Conservation (phyloP, 192 early-diverging fungal genomes). For the Gonapodya sp. region DNA sequence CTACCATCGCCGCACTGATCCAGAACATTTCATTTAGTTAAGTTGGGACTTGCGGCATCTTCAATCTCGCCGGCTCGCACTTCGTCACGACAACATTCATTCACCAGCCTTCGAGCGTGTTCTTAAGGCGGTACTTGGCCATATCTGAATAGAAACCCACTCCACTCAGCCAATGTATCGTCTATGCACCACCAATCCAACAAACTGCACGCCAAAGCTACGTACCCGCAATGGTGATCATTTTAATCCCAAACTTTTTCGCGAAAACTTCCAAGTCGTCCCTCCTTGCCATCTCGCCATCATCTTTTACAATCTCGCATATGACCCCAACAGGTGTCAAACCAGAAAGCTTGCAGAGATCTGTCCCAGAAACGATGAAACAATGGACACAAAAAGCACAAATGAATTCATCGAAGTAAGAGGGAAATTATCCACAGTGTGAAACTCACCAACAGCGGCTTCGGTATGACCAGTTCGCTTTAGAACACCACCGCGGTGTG, state of each 20-base stretch:
- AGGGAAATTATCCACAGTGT: neutral
- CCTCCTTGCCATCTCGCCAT: conserved; percentile 87
- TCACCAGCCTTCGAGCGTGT: neutral
- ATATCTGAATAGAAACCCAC: neutral
- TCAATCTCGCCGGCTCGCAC: too few species aligned
- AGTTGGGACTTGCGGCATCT: neutral
- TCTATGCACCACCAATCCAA: neutral
- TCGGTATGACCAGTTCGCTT: conserved; percentile 92
- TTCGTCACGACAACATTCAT: neutral
- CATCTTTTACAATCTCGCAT: conserved; percentile 82
- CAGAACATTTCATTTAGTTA: too few species aligned
- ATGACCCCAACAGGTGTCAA: conserved; percentile 80
- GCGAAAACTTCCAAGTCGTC: conserved; percentile 84
- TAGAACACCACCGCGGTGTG: conserved; percentile 69
- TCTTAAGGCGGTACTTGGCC: neutral
- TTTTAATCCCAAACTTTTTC: conserved; percentile 66
- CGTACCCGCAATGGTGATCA: conserved; percentile 67
- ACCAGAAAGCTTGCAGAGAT: conserved; percentile 78
- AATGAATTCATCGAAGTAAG: neutral
- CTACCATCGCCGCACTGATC: too few species aligned
- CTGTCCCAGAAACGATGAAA: conserved; percentile 18
- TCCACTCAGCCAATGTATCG: too few species aligned
- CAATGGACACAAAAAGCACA: neutral
- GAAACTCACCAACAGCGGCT: conserved; percentile 52
- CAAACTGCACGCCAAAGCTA: too few species aligned